A percentile compares a stretch with the other conserved stretches of the same genome.
These are phyloP conservation scores for Tuber calosporum DNA, from an alignment of 495 filamentous ascomycete genomes.

Conservation along the genomic window DNA sequence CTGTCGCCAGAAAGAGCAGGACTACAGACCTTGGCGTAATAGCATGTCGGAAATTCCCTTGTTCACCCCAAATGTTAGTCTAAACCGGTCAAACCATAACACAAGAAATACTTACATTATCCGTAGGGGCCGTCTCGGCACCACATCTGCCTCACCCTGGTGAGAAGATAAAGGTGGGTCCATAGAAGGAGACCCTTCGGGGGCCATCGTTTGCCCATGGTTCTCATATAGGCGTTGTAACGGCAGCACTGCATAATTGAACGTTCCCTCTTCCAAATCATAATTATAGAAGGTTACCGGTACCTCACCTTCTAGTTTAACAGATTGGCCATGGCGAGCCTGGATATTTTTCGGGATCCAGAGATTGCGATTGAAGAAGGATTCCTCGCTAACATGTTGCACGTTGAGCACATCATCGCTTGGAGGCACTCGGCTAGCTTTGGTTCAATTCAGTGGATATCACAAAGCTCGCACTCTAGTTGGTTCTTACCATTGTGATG, in stretches of 20 bases:
- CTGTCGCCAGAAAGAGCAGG: background rate
- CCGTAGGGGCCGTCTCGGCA: background rate
- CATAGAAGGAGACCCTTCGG: background rate
- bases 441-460: background rate
- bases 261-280: background rate
- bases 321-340: background rate
- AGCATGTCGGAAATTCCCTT: slow-evolving; percentile 17
- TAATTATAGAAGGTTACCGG: slow-evolving; percentile 14
- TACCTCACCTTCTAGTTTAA: background rate
- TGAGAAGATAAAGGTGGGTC: background rate
- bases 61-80: background rate
- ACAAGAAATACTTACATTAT: slow-evolving; percentile 11
- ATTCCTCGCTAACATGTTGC: background rate
- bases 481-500: background rate
- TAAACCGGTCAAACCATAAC: background rate
- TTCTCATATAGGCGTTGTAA: slow-evolving; percentile 16
- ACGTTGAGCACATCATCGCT: background rate
- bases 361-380: background rate
- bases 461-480: background rate
- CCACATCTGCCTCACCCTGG: background rate
- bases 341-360: background rate
- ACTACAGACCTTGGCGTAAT: slow-evolving; percentile 4
- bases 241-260: slow-evolving; percentile 11
- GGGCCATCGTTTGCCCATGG: slow-evolving; percentile 2
- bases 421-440: background rate